Evolutionary conservation across 1,284 basidiomycete species (phyloP), one percentile per base, ranked within the genome.

Genomic region (Tremellales sp.): DNA sequence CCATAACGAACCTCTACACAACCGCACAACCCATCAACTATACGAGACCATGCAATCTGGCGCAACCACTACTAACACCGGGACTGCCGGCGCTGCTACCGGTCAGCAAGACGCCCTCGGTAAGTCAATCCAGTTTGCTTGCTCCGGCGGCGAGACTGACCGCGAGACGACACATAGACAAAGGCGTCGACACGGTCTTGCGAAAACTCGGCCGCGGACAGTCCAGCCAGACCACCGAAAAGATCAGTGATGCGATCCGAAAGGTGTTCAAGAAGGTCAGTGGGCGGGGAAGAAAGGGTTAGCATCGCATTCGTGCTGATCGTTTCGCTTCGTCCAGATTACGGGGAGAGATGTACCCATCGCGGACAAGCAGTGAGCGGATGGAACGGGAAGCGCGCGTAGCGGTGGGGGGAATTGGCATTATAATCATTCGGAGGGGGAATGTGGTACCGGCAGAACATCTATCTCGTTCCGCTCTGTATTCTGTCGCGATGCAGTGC

Each of bases 241-340:
- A 73, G 65, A 72, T 74, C 63, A 71, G 69, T 39, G 73, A 75
- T 55, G 73, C 72, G 27, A 47, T 74, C 48, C 60, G 72, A 48
- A 54, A 51, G 4, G 59, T 50, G n/a, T 72, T 72, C 68, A 72
- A 73, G 63, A 72, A 71, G 69, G 50, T 68, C 21, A 54, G 53
- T 51, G 6, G 4, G 16, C 31, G 13, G 18, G 29, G 19, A 10
- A 29, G 37, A 18, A 33, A 37, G 42, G 21, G 6, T 29, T 9
- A 21, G 16, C n/a, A 40, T 21, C 36, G 25, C 16, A 27, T 13
- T 35, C 21, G 27, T 4, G 18, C 27, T 28, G 12, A 19, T 5
- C 19, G 21, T 27, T 16, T 10, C 25, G 21, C 32, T 16, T 36
- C 22, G 29, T 16, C 16, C 35, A 69, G 66, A 56, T 44, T 13